Evolutionary conservation across 2,329 filamentous ascomycete species (phyloP), one percentile per base, ranked within the genome.

Genomic region (Verticillium nonalfalfae): DNA sequence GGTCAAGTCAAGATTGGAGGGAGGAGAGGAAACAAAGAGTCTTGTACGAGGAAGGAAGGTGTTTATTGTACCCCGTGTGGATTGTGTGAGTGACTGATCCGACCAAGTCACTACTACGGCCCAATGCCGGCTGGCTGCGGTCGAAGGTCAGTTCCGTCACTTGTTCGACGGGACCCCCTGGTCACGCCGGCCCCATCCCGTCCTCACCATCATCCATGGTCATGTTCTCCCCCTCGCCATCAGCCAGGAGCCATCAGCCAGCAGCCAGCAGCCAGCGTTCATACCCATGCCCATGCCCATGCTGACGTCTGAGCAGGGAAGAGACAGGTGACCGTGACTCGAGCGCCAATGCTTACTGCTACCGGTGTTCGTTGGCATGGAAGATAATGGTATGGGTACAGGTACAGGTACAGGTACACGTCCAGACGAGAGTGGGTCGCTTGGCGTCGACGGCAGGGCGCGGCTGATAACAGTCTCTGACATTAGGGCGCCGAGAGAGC

Each of bases 321-420:
- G n/a, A 21, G 45, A 18, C 45, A 52, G 45, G 45, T 52, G 45
- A 52, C 45, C 45, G 63, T 64, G 63, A 64, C 63, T 64, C 63
- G 61, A 64, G 36, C 50, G 55, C 61, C 63, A 61, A 64, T 52
- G n/a, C 15, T n/a, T 31, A 13, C 35, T 10, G 35, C 9, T 10
- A 36, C 35, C 13, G 35, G 35, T 13, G 35, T 7, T 36, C 26
- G 26, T 31, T 31, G 26, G 26, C 26, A 31, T 4, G 26, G 26
- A 31, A 31, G 26, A 31, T 31, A 31, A 5, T 31, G 5, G 4
- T 1, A 31, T 31, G 26, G 5, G 26, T 31, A 31, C 26, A 31
- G 35, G 35, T 36, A 31, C 31, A 18, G 45, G 33, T 21, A 50
- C 36, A 36, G 57, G 57, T 36, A 21, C 57, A 21, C 14, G 31